Base-by-base conservation (phyloP, 495 filamentous ascomycete genomes). In the Talaromyces nanjingensis region DNA sequence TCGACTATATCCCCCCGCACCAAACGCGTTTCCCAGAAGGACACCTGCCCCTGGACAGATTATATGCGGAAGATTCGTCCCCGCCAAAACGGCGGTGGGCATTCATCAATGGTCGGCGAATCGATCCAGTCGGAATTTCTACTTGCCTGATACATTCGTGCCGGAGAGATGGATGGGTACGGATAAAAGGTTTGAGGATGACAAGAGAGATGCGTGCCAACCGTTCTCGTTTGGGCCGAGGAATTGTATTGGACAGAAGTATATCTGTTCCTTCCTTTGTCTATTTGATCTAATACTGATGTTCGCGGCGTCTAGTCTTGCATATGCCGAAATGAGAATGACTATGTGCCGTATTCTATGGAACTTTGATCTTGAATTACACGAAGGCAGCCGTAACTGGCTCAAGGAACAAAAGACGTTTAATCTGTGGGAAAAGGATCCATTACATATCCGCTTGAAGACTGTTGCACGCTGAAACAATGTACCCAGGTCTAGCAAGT, bases 1-100 rank as follows among this genome's bases (percentile, higher is more conserved):
- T 22, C 80, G 84, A 8, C 70, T 86, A n/a, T 81, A 79, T 61
- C 82, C 83, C 0, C 79, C 83, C 1, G 78, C 80, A 0, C 77
- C 79, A 22, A 79, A 78, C 39, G 72, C 77, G 57, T 79, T 85
- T 59, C 74, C 78, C 0, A 72, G 82, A 0, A 74, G 75, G 33
- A 79, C 80, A 0, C 76, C 82, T 0, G 73, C 77, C 62, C 74
- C 67, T 7, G 80, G 81, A 3, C 69, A 68, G 2, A 55, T 69
- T 4, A 72, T 82, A 29, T 70, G 74, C 59, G 76, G 76, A 5
- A 25, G 70, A 14, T 73, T 65, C 22, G 67, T 81, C 18, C 75
- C 77, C 8, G 72, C 66, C 31, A 71, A 73, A n/a, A 69, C 71
- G 33, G 9, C 55, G 14, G 60, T 64, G 18, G 53, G 49, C 7